These are phyloP conservation scores for Pleurotus djamor DNA, from an alignment of 768 basidiomycete species.

Conservation along the genomic window DNA sequence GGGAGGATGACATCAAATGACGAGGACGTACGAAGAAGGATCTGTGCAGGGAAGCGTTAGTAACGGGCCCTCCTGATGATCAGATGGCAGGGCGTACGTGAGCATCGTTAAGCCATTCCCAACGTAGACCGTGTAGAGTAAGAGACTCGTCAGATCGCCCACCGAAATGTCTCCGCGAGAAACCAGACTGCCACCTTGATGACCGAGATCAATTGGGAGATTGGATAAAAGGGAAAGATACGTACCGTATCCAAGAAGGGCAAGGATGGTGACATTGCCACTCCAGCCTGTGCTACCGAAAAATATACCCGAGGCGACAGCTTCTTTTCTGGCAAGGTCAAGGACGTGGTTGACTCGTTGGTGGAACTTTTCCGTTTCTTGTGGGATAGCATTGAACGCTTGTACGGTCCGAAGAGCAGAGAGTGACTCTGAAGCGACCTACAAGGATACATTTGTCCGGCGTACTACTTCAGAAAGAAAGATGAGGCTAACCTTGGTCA, in stretches of 20 bases:
- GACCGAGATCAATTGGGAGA: neutral
- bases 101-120: conserved; percentile 79
- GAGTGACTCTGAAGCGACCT: conserved; percentile 90
- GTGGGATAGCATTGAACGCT: conserved; percentile 80
- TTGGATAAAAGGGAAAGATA: neutral
- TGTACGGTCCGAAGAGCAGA: conserved; percentile 87
- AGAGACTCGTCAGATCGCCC: conserved; percentile 85
- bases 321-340: conserved; percentile 78
- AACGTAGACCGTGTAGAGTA: conserved; percentile 91
- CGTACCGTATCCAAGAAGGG: conserved; percentile 87
- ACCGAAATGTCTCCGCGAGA: conserved; percentile 86
- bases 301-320: conserved; percentile 88
- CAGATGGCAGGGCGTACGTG: conserved; percentile 47
- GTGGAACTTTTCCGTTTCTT: conserved; percentile 78
- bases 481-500: conserved; percentile 66
- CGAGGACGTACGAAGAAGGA: conserved; percentile 47
- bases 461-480: neutral
- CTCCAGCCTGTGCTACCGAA: conserved; percentile 92
- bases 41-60: conserved; percentile 20
- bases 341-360: conserved; percentile 66
- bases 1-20: conserved; percentile 32
- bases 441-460: neutral
- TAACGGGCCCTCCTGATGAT: neutral
- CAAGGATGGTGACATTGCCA: conserved; percentile 89
- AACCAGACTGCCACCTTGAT: conserved; percentile 84